These are phyloP conservation scores for Ampelomyces quisqualis DNA, from an alignment of 2,329 filamentous ascomycete genomes.

Conservation along the genomic window DNA sequence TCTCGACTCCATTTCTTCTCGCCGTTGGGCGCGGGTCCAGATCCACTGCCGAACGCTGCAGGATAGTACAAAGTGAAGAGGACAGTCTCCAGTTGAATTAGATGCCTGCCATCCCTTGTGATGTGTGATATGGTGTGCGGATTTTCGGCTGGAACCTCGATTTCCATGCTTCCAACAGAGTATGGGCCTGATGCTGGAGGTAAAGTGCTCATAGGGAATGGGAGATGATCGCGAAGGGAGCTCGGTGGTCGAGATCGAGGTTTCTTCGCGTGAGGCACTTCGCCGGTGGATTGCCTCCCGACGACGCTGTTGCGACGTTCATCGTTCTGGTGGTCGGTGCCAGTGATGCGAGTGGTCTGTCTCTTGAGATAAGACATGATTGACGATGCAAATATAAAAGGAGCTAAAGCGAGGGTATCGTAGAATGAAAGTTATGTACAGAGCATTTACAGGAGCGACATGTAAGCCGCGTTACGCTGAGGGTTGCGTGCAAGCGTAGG, in stretches of 20 bases:
- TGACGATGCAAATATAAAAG: background rate
- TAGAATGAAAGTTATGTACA: background rate
- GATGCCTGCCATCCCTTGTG: conserved; percentile 49
- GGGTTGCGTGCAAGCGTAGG: too few species aligned
- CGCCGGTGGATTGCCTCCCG: conserved; percentile 21
- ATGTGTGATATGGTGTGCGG: conserved; percentile 55
- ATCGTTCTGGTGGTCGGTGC: conserved; percentile 15
- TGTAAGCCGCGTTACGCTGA: background rate
- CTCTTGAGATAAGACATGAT: conserved; percentile 31
- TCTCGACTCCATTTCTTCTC: conserved; percentile 54
- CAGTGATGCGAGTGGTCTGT: conserved; percentile 33
- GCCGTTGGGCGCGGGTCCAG: conserved; percentile 44
- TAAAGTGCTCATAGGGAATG: conserved; percentile 48
- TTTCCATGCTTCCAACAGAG: conserved; percentile 52
- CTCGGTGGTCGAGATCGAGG: conserved; percentile 52
- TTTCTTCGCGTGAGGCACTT: conserved; percentile 48
- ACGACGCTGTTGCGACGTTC: conserved; percentile 21
- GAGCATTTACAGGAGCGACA: too few species aligned
- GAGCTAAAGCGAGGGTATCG: background rate
- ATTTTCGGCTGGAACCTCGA: conserved; percentile 54
- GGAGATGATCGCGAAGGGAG: conserved; percentile 51
- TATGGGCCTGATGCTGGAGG: conserved; percentile 57
- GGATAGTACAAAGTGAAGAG: conserved; percentile 68
- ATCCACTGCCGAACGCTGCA: conserved; percentile 49
- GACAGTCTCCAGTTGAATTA: conserved; percentile 60